Evolutionary conservation across 2,329 filamentous ascomycete genomes (phyloP).

Genomic region (Calonectria pteridis): DNA sequence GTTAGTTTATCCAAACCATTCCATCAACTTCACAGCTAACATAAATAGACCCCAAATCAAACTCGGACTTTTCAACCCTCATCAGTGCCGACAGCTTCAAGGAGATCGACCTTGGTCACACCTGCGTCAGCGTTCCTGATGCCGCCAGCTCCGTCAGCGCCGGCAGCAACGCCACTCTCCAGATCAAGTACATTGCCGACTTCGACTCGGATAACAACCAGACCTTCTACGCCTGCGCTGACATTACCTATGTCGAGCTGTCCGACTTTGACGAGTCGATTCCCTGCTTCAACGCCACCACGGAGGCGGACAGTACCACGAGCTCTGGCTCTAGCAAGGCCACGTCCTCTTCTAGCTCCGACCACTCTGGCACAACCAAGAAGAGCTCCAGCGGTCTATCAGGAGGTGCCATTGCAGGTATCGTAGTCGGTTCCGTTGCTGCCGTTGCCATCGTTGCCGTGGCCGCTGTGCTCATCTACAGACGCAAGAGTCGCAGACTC

Average conservation of each 20-base stretch:
- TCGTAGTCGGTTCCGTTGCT: slow-evolving; percentile 77
- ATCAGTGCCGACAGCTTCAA: slow-evolving; percentile 51
- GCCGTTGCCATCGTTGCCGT: slow-evolving; percentile 72
- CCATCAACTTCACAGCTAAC: not conserved
- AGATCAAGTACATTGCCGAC: slow-evolving; percentile 61
- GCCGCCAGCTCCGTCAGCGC: slow-evolving; percentile 50
- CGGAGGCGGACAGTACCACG: slow-evolving; percentile 28
- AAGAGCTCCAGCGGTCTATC: slow-evolving; percentile 60
- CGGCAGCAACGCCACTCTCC: slow-evolving; percentile 61
- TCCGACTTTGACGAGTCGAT: slow-evolving; percentile 49
- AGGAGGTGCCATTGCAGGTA: slow-evolving; percentile 79
- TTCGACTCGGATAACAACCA: slow-evolving; percentile 56
- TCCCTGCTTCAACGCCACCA: slow-evolving; percentile 59
- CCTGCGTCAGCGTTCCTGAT: slow-evolving; percentile 56
- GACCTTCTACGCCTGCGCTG: slow-evolving; percentile 63
- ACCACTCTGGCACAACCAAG: slow-evolving; percentile 11
- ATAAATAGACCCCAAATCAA: slow-evolving; percentile 52
- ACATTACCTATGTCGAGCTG: slow-evolving; percentile 58
- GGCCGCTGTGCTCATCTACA: slow-evolving; percentile 68
- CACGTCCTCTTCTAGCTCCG: slow-evolving; percentile 32
- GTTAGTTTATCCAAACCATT: slow-evolving; percentile 49
- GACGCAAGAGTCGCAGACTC: slow-evolving; percentile 40
- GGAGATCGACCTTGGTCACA: slow-evolving; percentile 58
- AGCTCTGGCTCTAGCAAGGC: slow-evolving; percentile 3
- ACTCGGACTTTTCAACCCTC: slow-evolving; percentile 56